phyloP scores from a whole-genome alignment of 257 asterid genomes.

The Ehretia macrophylla region DNA sequence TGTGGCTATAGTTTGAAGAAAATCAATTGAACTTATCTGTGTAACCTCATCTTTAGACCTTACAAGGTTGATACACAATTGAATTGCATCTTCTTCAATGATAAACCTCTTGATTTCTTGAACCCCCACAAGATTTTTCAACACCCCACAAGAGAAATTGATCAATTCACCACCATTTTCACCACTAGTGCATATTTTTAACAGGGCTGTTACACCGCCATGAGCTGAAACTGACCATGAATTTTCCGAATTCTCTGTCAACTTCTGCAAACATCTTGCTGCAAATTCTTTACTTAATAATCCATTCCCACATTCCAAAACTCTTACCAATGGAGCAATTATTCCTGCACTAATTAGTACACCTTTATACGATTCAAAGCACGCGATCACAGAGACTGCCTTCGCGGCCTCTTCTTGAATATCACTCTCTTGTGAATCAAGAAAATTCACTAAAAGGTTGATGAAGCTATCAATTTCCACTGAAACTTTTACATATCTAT shows the following conservation, averaged over 20 bases:
- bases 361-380: constrained; percentile 29
- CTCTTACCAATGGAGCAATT: constrained; percentile 61
- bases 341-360: constrained; percentile 48
- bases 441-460: constrained; percentile 43
- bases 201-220: constrained; percentile 78
- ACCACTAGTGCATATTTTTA: constrained; percentile 57
- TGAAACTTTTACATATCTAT: constrained; percentile 49
- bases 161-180: constrained; percentile 38
- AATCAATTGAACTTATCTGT: constrained; percentile 58
- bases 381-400: constrained; percentile 51
- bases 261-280: constrained; percentile 68
- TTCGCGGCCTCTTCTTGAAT: constrained; percentile 66
- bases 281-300: constrained; percentile 47
- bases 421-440: constrained; percentile 50
- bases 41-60: constrained; percentile 49
- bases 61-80: constrained; percentile 41
- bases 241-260: constrained; percentile 90
- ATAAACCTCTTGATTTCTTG: constrained; percentile 85
- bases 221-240: constrained; percentile 95
- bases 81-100: constrained; percentile 80
- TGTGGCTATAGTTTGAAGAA: constrained; percentile 66
- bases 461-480: constrained; percentile 56
- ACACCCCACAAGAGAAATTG: constrained; percentile 60
- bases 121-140: constrained; percentile 76
- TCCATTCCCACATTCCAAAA: constrained; percentile 60